A percentile compares a stretch with the other conserved stretches of the same genome.
phyloP scores from a whole-genome alignment of 169 alveolate species.

The Perkinsus chesapeaki region DNA sequence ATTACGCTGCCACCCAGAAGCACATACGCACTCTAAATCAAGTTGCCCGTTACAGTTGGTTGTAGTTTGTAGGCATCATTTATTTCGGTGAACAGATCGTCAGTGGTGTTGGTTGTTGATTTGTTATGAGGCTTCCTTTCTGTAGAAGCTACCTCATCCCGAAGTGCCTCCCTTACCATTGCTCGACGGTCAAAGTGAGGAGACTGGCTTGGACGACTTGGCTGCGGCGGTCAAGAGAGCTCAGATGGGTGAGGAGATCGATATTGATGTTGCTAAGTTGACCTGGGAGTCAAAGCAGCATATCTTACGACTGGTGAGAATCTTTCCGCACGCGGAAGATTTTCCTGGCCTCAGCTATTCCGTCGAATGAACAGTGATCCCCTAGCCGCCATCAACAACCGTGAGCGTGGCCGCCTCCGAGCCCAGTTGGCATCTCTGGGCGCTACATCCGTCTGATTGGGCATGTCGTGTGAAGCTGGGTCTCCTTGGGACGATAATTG shows the following conservation, averaged over 20 bases:
- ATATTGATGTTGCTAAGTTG: background rate
- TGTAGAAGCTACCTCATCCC: background rate
- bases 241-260: background rate
- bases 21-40: too few relatives aligned
- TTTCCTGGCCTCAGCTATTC: background rate
- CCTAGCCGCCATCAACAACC: background rate
- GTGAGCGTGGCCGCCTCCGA: background rate
- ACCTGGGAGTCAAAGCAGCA: background rate
- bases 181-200: background rate
- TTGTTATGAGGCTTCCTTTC: too few relatives aligned
- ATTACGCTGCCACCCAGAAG: too few relatives aligned
- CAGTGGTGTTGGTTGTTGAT: too few relatives aligned
- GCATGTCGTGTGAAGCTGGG: background rate
- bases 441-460: background rate
- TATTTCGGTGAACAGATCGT: too few relatives aligned
- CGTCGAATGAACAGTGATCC: background rate
- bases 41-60: too few relatives aligned
- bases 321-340: background rate
- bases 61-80: too few relatives aligned
- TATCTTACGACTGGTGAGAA: background rate
- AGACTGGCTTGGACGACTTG: background rate
- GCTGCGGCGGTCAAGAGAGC: background rate
- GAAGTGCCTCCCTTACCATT: background rate
- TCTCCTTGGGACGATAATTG: background rate
- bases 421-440: background rate